A percentile compares a stretch with the other conserved stretches of the same genome.
Conservation (phyloP, 352 stramenopile genomes). For the Phytophthora pseudosyringae region DNA sequence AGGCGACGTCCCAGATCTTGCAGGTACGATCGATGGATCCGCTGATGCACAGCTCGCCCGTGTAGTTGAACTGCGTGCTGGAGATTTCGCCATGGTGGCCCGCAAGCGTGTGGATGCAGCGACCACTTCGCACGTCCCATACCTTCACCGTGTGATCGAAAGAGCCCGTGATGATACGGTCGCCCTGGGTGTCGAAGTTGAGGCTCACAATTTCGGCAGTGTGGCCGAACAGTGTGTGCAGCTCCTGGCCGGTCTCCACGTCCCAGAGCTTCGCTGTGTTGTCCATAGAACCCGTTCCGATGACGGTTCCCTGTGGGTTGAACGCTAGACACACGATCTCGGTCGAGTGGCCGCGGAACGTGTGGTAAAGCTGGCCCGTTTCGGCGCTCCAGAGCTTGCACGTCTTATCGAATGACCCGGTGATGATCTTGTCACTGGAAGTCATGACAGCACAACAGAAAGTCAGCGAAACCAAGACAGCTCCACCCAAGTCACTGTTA, state of each 20-base stretch:
- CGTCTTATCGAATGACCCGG: conserved; percentile 96
- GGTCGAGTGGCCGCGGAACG: conserved; percentile 94
- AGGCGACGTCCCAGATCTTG: conserved; percentile 95
- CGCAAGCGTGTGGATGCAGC: conserved; percentile 92
- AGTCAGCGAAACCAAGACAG: conserved; percentile 2
- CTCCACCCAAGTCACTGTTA: neutral
- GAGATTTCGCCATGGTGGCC: conserved; percentile 97
- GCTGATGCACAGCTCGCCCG: conserved; percentile 91
- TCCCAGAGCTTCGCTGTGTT: conserved; percentile 97
- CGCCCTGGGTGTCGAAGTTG: conserved; percentile 94
- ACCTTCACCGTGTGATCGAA: conserved; percentile 97
- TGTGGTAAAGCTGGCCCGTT: conserved; percentile 94
- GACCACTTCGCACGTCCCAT: conserved; percentile 84
- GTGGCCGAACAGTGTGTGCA: conserved; percentile 95
- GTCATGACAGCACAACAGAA: neutral
- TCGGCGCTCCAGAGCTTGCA: conserved; percentile 96
- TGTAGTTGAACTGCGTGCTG: conserved; percentile 96
- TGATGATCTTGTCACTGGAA: conserved; percentile 94
- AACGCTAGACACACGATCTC: conserved; percentile 98
- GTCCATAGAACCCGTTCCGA: conserved; percentile 93
- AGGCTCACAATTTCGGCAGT: conserved; percentile 95
- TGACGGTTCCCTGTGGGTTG: conserved; percentile 92
- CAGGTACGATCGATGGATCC: conserved; percentile 95
- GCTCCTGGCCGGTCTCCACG: conserved; percentile 93
- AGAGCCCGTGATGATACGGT: conserved; percentile 94